Base-by-base conservation (phyloP, 345 rosid species). In the Abelmoschus esculentus region DNA sequence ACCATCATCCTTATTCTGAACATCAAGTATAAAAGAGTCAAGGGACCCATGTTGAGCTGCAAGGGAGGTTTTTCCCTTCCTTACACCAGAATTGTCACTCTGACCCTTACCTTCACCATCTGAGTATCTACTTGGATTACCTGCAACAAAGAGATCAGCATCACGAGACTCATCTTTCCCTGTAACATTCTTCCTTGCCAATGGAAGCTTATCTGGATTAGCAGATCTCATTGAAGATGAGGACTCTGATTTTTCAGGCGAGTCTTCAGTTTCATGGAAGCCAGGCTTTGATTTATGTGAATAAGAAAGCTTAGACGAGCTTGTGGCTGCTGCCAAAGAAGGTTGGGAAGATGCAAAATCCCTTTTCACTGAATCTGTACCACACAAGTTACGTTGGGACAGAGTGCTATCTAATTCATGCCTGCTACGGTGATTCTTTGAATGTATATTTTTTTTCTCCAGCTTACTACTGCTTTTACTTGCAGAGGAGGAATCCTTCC, bases 261-360 rank as follows among this genome's bases (percentile, higher is more conserved):
- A 90, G 64, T 88, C 89, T 81, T 90, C 89, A 36, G 80, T 81
- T 73, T 85, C 90, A 22, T 76, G 88, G 74, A 84, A 79, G 79
- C 83, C 78, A 70, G 71, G 75, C 14, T 61, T 62, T 18, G 49
- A 62, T 86, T 46, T 46, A 46, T 46, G 52, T 46, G 52, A 88
- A 78, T 86, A 86, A 66, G 95, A 90, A 76, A 90, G 86, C 83
- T 91, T 91, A 66, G 96, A 95, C 22, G 99, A 95, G 78, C 95
- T 91, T 14, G 99, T 88, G 42, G 96, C 84, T 68, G 99, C 96
- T 7, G 87, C 88, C 61, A 78, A 71, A 71, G 88, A 77, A 73
- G 82, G 81, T 64, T 76, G 89, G 42, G 66, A 68, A 70, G 80
- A 78, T 70, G 84, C 89, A 46, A 74, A 76, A 74, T 82, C 87